These are phyloP conservation scores for Castanea mollissima DNA, from an alignment of 306 rosid genomes.

Conservation along the genomic window DNA sequence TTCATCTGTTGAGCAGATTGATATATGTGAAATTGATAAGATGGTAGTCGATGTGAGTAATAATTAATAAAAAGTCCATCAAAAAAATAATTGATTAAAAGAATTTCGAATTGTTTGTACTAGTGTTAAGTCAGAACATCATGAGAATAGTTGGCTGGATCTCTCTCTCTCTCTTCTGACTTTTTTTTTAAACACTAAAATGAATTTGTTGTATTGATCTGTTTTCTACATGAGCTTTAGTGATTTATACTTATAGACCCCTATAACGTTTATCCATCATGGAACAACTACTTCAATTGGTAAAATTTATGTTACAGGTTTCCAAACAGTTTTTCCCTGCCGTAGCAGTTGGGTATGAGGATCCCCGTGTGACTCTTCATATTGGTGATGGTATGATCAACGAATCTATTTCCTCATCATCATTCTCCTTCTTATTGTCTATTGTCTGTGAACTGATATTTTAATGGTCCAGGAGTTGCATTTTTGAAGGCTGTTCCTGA, in stretches of 20 bases:
- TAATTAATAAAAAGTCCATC: neutral
- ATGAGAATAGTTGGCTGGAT: neutral
- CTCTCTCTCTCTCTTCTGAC: neutral
- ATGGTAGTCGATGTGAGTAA: slow-evolving; percentile 90
- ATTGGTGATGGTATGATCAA: slow-evolving; percentile 81
- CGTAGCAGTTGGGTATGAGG: slow-evolving; percentile 74
- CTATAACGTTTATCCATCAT: neutral
- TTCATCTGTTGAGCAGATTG: slow-evolving; percentile 76
- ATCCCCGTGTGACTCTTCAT: slow-evolving; percentile 80
- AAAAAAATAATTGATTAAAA: neutral
- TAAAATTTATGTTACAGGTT: slow-evolving; percentile 47
- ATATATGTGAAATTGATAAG: slow-evolving; percentile 96
- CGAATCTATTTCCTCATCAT: slow-evolving; percentile 10
- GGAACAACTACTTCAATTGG: neutral
- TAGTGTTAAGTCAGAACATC: neutral
- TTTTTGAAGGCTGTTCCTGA: slow-evolving; percentile 80
- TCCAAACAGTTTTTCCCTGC: slow-evolving; percentile 84
- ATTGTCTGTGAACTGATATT: neutral
- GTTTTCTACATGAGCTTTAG: neutral
- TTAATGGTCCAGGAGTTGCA: slow-evolving; percentile 71
- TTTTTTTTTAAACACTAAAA: neutral
- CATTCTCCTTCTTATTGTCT: neutral
- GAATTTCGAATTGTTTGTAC: neutral
- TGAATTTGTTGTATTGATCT: neutral
- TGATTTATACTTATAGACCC: neutral